These are phyloP conservation scores for Coccomyxa sp. DNA, from an alignment of 139 green algal genomes.

Conservation along the genomic window DNA sequence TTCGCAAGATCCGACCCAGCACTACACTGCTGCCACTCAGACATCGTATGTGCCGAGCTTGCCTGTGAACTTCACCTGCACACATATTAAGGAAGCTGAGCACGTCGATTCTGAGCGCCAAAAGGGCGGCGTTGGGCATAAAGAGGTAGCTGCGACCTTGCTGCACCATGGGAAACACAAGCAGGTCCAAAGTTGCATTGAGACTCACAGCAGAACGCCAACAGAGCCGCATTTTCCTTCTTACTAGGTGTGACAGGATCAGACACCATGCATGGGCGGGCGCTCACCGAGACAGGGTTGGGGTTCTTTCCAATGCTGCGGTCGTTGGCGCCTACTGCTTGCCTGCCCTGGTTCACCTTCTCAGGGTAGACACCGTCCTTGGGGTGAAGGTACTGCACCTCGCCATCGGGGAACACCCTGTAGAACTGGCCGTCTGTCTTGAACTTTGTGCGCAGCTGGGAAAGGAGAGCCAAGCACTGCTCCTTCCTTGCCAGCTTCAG, in stretches of 20 bases:
- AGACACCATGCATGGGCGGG: background rate
- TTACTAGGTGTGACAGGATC: background rate
- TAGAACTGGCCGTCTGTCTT: constrained; percentile 92
- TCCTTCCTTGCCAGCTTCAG: constrained; percentile 99
- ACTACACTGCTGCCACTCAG: background rate
- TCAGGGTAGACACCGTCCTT: constrained; percentile 99
- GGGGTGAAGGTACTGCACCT: constrained; percentile 99
- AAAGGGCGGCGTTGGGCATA: too few species aligned
- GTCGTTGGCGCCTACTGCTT: constrained; percentile 83
- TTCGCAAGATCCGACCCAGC: background rate
- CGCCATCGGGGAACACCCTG: constrained; percentile 84
- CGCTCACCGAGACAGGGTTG: constrained; percentile 69
- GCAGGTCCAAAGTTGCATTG: background rate
- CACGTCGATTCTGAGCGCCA: too few species aligned
- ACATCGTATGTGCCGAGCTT: constrained; percentile 52
- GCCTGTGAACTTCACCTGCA: constrained; percentile 87
- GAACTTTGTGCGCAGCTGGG: constrained; percentile 97
- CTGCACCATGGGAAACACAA: too few species aligned
- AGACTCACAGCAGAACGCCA: background rate
- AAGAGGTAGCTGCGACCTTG: too few species aligned
- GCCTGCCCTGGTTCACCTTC: constrained; percentile 96
- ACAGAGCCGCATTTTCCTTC: background rate
- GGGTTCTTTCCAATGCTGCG: constrained; percentile 94
- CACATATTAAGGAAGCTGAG: too few species aligned
- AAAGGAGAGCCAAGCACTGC: constrained; percentile 95